These are phyloP conservation scores for Pichia sp. DNA, from an alignment of 1,139 yeast species.

Conservation along the genomic window DNA sequence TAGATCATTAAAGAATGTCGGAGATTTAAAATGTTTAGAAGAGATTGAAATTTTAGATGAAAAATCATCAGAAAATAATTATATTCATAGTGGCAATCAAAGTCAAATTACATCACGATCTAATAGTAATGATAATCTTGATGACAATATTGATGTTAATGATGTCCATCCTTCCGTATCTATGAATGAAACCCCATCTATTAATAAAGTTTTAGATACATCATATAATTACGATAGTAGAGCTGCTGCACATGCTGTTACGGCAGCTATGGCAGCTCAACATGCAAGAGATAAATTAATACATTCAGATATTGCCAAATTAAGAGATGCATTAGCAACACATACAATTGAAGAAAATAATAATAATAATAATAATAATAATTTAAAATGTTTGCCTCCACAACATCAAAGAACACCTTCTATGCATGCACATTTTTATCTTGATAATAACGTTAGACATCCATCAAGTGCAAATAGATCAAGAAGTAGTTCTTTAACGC, in stretches of 20 bases:
- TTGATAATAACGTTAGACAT: conserved; percentile 64
- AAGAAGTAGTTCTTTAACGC: conserved; percentile 31
- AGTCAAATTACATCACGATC: not conserved
- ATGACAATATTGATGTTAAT: not conserved
- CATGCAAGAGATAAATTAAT: conserved; percentile 27
- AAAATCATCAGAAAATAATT: too few species aligned
- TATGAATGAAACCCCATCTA: conserved; percentile 6
- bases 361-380: not conserved
- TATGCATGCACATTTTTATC: conserved; percentile 77
- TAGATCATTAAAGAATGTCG: not conserved
- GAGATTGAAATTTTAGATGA: not conserved
- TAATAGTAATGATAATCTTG: not conserved
- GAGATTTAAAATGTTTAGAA: not conserved
- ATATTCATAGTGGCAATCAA: too few species aligned
- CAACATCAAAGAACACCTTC: conserved; percentile 50
- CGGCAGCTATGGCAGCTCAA: conserved; percentile 32
- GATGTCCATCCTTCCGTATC: not conserved
- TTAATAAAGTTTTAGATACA: conserved; percentile 6
- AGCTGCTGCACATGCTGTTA: conserved; percentile 31
- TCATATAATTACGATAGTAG: conserved; percentile 20
- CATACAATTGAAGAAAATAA: not conserved
- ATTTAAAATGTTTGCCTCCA: not conserved
- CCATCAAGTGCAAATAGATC: conserved; percentile 32
- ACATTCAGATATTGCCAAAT: conserved; percentile 10
- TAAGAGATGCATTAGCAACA: not conserved